Conservation (phyloP, 2,329 filamentous ascomycete genomes). For the Berkeleyomyces rouxiae region DNA sequence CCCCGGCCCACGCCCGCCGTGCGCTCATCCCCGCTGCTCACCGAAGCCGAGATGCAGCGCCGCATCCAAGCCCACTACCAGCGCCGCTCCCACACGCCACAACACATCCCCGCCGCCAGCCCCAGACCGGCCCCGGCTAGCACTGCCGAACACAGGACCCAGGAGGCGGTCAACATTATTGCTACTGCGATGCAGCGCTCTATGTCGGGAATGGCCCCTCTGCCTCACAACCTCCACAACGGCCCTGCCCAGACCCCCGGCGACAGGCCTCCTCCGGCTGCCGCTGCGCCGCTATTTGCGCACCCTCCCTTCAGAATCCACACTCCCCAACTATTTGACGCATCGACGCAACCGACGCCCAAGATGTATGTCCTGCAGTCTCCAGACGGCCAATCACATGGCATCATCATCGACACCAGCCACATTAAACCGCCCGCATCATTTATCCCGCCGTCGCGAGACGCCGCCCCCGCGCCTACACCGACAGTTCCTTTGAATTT, state of each 20-base stretch:
- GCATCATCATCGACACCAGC: slow-evolving; percentile 8
- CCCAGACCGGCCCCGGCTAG: background rate
- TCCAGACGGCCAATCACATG: slow-evolving; percentile 5
- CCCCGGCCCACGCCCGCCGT: slow-evolving; percentile 5
- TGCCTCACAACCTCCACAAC: background rate
- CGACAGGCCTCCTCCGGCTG: background rate
- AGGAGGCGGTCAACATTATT: slow-evolving; percentile 13
- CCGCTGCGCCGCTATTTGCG: slow-evolving; percentile 1
- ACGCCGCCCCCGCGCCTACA: background rate
- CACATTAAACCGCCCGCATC: background rate
- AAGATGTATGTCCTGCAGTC: slow-evolving; percentile 7
- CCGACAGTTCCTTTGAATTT: background rate
- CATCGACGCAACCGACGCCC: background rate
- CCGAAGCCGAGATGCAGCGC: slow-evolving; percentile 12
- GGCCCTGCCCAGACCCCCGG: background rate
- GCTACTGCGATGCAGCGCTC: slow-evolving; percentile 10
- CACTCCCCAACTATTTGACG: slow-evolving; percentile 4
- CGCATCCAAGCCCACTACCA: slow-evolving; percentile 12
- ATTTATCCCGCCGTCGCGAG: background rate
- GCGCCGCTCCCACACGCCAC: slow-evolving; percentile 5
- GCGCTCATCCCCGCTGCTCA: slow-evolving; percentile 10
- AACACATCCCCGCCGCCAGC: background rate
- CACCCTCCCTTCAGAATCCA: slow-evolving; percentile 5
- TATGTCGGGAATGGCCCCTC: background rate
- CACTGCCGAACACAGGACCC: slow-evolving; percentile 4